These are phyloP conservation scores for Claviceps digitariae DNA, from an alignment of 2,329 filamentous ascomycete species.

Conservation along the genomic window DNA sequence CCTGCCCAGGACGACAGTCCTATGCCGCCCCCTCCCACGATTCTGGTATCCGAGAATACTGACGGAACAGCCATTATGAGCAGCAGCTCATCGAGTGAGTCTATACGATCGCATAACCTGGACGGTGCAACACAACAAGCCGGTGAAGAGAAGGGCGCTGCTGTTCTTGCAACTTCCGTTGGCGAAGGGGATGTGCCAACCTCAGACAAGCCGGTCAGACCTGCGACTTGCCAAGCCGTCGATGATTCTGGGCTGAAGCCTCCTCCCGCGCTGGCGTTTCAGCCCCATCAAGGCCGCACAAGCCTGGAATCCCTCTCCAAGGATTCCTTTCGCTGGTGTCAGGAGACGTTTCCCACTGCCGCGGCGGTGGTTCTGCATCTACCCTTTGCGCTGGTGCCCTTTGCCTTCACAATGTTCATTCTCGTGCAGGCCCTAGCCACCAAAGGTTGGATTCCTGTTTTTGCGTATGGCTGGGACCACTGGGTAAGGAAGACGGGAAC, in stretches of 20 bases:
- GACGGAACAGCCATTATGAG: slow-evolving; percentile 6
- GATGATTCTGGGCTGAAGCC: not conserved
- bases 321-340: slow-evolving; percentile 41
- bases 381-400: slow-evolving; percentile 55
- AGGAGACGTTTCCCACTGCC: slow-evolving; percentile 58
- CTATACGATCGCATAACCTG: not conserved
- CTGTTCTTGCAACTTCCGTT: not conserved
- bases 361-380: slow-evolving; percentile 52
- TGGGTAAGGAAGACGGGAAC: slow-evolving; percentile 59
- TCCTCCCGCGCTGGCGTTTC: slow-evolving; percentile 2
- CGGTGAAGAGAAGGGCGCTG: not conserved
- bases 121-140: not conserved
- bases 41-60: slow-evolving; percentile 8
- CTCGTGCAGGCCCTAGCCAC: slow-evolving; percentile 60
- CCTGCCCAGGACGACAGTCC: not conserved
- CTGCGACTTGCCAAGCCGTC: not conserved
- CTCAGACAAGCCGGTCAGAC: not conserved
- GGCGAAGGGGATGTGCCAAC: not conserved
- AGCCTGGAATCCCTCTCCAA: slow-evolving; percentile 39
- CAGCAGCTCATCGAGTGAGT: slow-evolving; percentile 3
- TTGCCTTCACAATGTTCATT: slow-evolving; percentile 62
- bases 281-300: slow-evolving; percentile 10
- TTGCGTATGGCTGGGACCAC: slow-evolving; percentile 60
- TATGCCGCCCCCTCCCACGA: slow-evolving; percentile 6
- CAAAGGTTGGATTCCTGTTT: slow-evolving; percentile 62